Evolutionary conservation across 495 filamentous ascomycete genomes (phyloP).

Genomic region (Bacidia gigantensis): DNA sequence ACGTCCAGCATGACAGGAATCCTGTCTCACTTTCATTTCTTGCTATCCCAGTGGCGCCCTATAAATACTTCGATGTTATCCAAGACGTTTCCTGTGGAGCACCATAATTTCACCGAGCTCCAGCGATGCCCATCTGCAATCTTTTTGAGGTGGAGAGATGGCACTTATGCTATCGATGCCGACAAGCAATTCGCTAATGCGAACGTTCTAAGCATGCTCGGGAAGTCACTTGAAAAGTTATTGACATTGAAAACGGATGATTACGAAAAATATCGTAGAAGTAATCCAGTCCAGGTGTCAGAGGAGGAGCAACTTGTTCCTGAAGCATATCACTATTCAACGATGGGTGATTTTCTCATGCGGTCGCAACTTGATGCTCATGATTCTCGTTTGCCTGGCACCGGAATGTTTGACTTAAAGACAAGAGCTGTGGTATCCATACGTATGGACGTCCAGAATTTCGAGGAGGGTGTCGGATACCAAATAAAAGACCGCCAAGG

Average conservation of each 20-base stretch:
- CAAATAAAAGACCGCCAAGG: constrained; percentile 66
- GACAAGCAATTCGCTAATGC: constrained; percentile 85
- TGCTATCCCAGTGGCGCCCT: constrained; percentile 69
- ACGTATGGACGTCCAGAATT: constrained; percentile 65
- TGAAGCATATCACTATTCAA: constrained; percentile 82
- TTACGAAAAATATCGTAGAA: constrained; percentile 69
- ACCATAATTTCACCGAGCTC: constrained; percentile 52
- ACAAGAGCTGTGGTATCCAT: constrained; percentile 83
- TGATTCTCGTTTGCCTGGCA: constrained; percentile 73
- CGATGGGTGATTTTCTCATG: constrained; percentile 80
- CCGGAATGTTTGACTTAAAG: constrained; percentile 95
- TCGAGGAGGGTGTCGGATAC: constrained; percentile 68
- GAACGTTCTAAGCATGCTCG: constrained; percentile 78
- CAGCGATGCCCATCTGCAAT: constrained; percentile 59
- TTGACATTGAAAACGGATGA: constrained; percentile 70
- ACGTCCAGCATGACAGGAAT: constrained; percentile 91
- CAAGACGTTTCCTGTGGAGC: constrained; percentile 42
- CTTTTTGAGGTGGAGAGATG: constrained; percentile 74
- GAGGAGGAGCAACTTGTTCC: constrained; percentile 47
- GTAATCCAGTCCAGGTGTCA: constrained; percentile 45
- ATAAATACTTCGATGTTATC: constrained; percentile 55
- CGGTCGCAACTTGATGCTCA: constrained; percentile 90
- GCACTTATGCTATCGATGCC: constrained; percentile 88
- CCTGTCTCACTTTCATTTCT: constrained; percentile 81
- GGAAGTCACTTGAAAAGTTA: constrained; percentile 91